Evolutionary conservation across 1,284 basidiomycete genomes (phyloP).

Genomic region (Marasmius tenuissimus): DNA sequence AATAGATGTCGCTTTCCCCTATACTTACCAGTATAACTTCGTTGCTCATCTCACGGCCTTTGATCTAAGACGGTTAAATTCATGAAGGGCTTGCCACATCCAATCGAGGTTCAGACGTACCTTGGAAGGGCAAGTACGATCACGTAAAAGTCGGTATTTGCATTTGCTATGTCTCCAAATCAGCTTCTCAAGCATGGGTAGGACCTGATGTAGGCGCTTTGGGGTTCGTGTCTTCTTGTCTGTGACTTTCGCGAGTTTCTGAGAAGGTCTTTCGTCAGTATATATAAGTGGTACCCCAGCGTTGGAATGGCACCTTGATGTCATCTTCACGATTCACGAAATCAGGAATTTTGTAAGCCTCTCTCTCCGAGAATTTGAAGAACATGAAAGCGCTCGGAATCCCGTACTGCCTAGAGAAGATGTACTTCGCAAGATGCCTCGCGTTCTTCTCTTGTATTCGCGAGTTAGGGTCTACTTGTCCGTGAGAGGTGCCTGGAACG

Average conservation of each 20-base stretch:
- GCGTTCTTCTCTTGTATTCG: conserved; percentile 45
- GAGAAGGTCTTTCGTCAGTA: background rate
- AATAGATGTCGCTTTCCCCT: background rate
- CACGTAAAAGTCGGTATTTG: conserved; percentile 66
- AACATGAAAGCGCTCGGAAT: conserved; percentile 56
- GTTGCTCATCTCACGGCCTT: conserved; percentile 47
- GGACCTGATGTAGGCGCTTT: conserved; percentile 57
- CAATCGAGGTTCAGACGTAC: conserved; percentile 31
- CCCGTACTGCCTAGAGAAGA: conserved; percentile 80
- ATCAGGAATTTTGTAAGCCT: conserved; percentile 41
- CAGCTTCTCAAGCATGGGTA: conserved; percentile 61
- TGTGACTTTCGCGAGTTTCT: conserved; percentile 51
- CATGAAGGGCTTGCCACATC: background rate
- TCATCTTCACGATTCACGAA: conserved; percentile 68
- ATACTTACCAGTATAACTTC: conserved; percentile 53
- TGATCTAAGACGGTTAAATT: conserved; percentile 22
- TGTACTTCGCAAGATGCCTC: conserved; percentile 75
- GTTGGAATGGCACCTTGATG: conserved; percentile 53
- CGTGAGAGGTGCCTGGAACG: conserved; percentile 22
- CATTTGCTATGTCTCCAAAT: conserved; percentile 71
- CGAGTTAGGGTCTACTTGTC: conserved; percentile 41
- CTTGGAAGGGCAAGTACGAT: conserved; percentile 74
- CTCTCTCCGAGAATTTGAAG: conserved; percentile 23
- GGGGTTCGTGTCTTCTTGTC: conserved; percentile 48
- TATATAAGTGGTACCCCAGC: background rate